phyloP scores from a whole-genome alignment of 257 asterid genomes.

The Jasminum sambac region DNA sequence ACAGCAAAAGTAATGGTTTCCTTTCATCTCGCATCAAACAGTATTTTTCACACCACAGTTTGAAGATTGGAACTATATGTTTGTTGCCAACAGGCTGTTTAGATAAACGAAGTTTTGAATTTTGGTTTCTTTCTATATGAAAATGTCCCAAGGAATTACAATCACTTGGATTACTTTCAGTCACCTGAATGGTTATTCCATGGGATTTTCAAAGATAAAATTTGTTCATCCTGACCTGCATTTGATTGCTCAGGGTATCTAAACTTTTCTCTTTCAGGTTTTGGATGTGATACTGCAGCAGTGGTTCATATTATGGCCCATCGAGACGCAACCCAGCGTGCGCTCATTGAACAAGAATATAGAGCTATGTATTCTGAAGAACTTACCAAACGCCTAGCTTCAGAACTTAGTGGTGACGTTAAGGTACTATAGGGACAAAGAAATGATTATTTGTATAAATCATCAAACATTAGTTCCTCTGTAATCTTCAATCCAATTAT shows the following conservation, averaged over 20 bases:
- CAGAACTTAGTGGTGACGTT: conserved; percentile 78
- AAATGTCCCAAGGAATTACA: neutral
- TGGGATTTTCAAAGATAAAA: neutral
- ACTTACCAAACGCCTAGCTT: conserved; percentile 66
- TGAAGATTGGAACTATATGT: too few relatives aligned
- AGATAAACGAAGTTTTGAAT: neutral
- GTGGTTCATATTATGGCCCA: conserved; percentile 82
- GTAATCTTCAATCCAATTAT: neutral
- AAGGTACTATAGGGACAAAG: conserved; percentile 47
- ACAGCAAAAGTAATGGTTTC: too few relatives aligned
- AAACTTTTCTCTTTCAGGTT: conserved; percentile 42
- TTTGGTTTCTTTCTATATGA: neutral
- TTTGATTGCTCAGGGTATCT: neutral
- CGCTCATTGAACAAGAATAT: conserved; percentile 80
- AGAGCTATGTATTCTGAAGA: conserved; percentile 64
- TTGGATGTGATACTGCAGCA: conserved; percentile 86
- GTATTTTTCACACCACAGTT: too few relatives aligned
- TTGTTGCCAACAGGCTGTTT: too few relatives aligned
- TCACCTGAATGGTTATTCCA: neutral
- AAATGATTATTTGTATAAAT: neutral
- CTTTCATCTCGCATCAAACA: too few relatives aligned
- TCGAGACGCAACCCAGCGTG: conserved; percentile 82
- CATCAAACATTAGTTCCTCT: neutral
- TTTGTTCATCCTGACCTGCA: neutral
- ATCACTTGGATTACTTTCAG: neutral